Percentiles rank a stretch among this genome's conserved stretches.
phyloP scores from a whole-genome alignment of 2,329 filamentous ascomycete species.

The Neopestalotiopsis sp. region DNA sequence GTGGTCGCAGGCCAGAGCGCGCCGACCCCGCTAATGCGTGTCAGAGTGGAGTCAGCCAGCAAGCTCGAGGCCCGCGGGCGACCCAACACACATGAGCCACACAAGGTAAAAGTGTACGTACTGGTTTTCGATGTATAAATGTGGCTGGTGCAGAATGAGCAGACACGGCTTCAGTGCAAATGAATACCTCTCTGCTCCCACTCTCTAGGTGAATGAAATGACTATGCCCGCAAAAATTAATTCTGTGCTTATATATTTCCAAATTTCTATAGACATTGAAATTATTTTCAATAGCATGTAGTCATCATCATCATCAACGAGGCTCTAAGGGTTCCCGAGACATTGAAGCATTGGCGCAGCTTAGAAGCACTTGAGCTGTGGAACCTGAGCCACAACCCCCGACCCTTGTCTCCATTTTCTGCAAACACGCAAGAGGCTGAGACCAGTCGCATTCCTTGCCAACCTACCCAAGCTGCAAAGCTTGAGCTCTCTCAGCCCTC shows the following conservation, averaged over 20 bases:
- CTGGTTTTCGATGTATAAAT: neutral
- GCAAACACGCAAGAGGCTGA: conserved; percentile 5
- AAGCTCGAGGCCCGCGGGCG: neutral
- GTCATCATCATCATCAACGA: no score
- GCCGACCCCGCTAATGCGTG: neutral
- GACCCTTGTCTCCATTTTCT: conserved; percentile 15
- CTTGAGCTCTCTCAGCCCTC: neutral
- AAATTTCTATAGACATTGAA: neutral
- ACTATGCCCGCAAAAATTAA: no score
- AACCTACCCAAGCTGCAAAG: neutral
- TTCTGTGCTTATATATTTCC: neutral
- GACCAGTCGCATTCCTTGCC: conserved; percentile 8
- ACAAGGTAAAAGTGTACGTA: neutral
- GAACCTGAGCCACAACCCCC: neutral
- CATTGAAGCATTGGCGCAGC: no score
- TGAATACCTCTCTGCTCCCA: no score
- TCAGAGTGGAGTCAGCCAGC: neutral
- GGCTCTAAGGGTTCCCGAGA: no score
- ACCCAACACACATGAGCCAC: neutral
- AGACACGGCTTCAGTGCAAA: no score
- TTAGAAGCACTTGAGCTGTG: neutral
- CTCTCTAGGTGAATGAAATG: no score
- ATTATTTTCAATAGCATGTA: neutral
- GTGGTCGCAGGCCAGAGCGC: conserved; percentile 14
- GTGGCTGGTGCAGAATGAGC: neutral